These are phyloP conservation scores for Chrysochromulina parva DNA, from an alignment of 78 protist genomes.

Conservation along the genomic window DNA sequence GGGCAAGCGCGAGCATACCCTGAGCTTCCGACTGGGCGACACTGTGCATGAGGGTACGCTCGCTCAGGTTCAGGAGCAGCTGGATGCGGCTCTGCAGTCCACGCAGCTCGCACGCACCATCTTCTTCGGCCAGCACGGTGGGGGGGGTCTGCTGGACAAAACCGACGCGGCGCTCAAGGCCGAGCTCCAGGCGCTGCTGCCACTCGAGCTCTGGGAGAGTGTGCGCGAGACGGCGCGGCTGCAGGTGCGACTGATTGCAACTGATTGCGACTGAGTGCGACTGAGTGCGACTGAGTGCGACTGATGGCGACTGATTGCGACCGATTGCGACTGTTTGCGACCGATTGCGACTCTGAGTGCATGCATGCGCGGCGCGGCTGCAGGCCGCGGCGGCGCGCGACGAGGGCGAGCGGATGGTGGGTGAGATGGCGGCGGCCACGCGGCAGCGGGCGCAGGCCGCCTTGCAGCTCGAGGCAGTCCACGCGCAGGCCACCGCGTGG, in stretches of 20 bases:
- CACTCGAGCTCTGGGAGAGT: not conserved
- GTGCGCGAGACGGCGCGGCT: not conserved
- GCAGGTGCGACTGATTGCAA: too few species aligned
- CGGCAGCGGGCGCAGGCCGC: too few species aligned
- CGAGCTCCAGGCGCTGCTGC: not conserved
- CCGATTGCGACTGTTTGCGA: too few species aligned
- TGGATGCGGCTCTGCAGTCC: not conserved
- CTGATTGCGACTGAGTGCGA: not conserved
- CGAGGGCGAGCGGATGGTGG: too few species aligned
- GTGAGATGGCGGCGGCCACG: too few species aligned
- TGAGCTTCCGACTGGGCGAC: not conserved
- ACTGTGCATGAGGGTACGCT: not conserved
- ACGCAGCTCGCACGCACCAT: not conserved
- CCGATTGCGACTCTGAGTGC: too few species aligned
- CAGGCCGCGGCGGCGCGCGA: too few species aligned
- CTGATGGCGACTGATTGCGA: too few species aligned
- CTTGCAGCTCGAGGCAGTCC: too few species aligned
- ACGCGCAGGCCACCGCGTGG: too few species aligned
- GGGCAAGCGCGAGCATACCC: not conserved
- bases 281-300: too few species aligned
- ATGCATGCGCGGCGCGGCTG: too few species aligned
- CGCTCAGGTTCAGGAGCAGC: not conserved
- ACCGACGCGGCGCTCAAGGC: constrained; percentile 16
- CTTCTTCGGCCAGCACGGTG: not conserved
- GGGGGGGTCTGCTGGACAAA: not conserved